Evolutionary conservation across 495 filamentous ascomycete genomes (phyloP).

Genomic region (Glonium stellatum): DNA sequence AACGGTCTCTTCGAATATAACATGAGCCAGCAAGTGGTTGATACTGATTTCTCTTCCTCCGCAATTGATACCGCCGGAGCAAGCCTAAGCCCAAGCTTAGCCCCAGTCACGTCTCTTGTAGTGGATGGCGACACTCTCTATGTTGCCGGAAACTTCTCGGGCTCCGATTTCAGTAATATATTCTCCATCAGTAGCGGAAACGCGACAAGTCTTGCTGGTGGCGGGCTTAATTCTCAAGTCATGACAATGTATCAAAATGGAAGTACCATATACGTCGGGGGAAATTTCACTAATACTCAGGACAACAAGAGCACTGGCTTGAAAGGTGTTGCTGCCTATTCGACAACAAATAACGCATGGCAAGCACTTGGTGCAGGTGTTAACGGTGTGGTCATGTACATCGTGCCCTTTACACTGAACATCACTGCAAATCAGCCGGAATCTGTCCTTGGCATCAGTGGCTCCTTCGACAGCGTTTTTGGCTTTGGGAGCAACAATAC

Average conservation of each 20-base stretch:
- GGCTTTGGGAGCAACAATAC: conserved; percentile 56
- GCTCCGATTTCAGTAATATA: conserved; percentile 59
- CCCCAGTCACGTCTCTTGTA: conserved; percentile 58
- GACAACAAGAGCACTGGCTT: conserved; percentile 54
- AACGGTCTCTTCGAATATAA: conserved; percentile 92
- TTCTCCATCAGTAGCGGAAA: conserved; percentile 63
- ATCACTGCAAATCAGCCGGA: conserved; percentile 63
- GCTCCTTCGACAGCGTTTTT: conserved; percentile 66
- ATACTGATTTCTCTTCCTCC: conserved; percentile 62
- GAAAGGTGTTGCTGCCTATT: conserved; percentile 68
- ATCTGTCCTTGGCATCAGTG: conserved; percentile 69
- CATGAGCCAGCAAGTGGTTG: conserved; percentile 52
- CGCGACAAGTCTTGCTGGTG: conserved; percentile 52
- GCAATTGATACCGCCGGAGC: conserved; percentile 66
- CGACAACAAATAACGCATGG: conserved; percentile 63
- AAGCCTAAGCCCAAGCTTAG: conserved; percentile 49
- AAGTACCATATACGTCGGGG: conserved; percentile 70
- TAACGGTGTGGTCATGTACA: conserved; percentile 64
- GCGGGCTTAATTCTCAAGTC: conserved; percentile 78
- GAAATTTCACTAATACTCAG: conserved; percentile 71
- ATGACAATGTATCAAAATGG: conserved; percentile 58
- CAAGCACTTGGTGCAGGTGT: conserved; percentile 75
- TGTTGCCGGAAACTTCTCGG: conserved; percentile 80
- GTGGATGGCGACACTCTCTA: conserved; percentile 56
- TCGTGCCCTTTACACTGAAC: conserved; percentile 76